Evolutionary conservation across 495 filamentous ascomycete genomes (phyloP).

Genomic region (Aspergillus asperescens): DNA sequence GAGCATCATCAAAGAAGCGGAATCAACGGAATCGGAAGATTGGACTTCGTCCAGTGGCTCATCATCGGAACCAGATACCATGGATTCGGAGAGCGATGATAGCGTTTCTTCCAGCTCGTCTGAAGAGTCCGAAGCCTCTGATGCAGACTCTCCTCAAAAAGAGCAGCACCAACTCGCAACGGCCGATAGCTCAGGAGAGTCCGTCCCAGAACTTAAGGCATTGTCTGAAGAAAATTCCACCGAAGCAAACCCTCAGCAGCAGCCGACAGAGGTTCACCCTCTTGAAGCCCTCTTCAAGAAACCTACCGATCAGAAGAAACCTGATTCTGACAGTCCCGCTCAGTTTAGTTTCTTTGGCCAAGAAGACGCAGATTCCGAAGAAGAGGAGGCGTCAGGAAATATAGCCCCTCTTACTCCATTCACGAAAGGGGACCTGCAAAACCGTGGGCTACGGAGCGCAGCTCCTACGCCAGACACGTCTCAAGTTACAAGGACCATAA

Average conservation of each 20-base stretch:
- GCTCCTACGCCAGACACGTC: slow-evolving; percentile 94
- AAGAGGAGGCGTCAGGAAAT: slow-evolving; percentile 29
- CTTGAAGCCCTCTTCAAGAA: slow-evolving; percentile 87
- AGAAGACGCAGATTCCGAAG: slow-evolving; percentile 46
- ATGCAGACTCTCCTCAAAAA: neutral
- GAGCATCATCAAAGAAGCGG: slow-evolving; percentile 11
- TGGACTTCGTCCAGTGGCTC: slow-evolving; percentile 45
- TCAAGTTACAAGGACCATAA: slow-evolving; percentile 46
- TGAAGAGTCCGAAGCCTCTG: slow-evolving; percentile 22
- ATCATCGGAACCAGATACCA: slow-evolving; percentile 26
- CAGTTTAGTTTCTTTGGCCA: slow-evolving; percentile 60
- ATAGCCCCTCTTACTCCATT: slow-evolving; percentile 72
- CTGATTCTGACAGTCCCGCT: slow-evolving; percentile 41
- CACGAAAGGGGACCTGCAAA: slow-evolving; percentile 69
- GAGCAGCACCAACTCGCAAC: neutral
- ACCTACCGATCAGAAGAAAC: slow-evolving; percentile 40
- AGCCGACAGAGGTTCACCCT: slow-evolving; percentile 62
- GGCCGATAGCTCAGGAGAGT: slow-evolving; percentile 12
- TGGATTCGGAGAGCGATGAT: slow-evolving; percentile 26
- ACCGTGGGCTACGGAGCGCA: slow-evolving; percentile 68
- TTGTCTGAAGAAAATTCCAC: neutral
- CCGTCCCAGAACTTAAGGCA: neutral
- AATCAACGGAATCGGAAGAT: slow-evolving; percentile 33
- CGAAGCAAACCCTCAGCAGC: slow-evolving; percentile 15
- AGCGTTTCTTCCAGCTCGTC: slow-evolving; percentile 22